Base-by-base conservation (phyloP, 768 basidiomycete genomes). In the Naganishia randhawae region DNA sequence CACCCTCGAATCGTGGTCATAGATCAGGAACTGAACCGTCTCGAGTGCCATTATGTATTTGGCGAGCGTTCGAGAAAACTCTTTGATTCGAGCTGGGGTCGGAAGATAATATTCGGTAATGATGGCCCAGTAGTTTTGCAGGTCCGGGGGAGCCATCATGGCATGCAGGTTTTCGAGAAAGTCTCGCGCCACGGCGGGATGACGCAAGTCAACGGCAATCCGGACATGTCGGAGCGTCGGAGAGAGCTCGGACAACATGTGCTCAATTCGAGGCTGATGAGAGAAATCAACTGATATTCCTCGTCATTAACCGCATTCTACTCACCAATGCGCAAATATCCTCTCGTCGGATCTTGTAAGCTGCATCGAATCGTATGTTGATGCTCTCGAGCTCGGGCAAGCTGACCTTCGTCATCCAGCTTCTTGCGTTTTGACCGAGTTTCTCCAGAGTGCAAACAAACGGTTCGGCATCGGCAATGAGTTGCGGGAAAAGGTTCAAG, bases 231-330 rank as follows among this genome's bases (percentile, higher is more conserved):
- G 57, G 3, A 61, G 57, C 11, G 19, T 61, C 5, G 39, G 39
- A n/a, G 22, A 39, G 14, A 61, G 39, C 13, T 41, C 22, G 35
- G 57, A 41, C 37, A 61, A 41, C 14, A 61, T 61, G 37, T 14
- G 27, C n/a, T 61, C 57, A 39, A 61, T 61, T 61, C 57, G 57
- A 41, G 57, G 57, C 57, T 61, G 57, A 41, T 5, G 57, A 11
- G 33, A 32, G 11, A 27, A 16, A 25, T 61, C 7, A 61, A 39
- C 35, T 4, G n/a, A n/a, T 19, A 3, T n/a, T 16, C 7, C 3
- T 22, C 11, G 1, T 22, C 17, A 14, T 42, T 19, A 9, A 2
- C 29, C n/a, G 16, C 35, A 19, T 4, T n/a, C 3, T 5, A 61
- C 57, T 31, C 27, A 61, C 57, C 8, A 61, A 22, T 25, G 57